Evolutionary conservation across 305 asterid species (phyloP).

Genomic region (Ajuga reptans): DNA sequence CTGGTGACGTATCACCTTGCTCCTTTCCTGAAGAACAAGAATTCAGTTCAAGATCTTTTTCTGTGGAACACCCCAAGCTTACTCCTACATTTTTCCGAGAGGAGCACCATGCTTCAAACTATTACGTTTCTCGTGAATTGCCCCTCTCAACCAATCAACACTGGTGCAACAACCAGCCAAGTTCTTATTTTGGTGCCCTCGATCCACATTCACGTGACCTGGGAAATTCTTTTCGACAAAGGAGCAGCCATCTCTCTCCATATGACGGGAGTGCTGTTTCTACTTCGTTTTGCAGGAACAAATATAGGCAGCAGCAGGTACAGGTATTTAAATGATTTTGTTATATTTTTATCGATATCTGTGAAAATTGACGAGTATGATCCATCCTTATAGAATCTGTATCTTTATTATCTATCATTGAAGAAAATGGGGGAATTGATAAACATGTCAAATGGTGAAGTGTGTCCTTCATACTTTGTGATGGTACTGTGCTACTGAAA

Average conservation of each 20-base stretch:
- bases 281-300: slow-evolving; percentile 29
- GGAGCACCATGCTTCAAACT: slow-evolving; percentile 49
- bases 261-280: slow-evolving; percentile 31
- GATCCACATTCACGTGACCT: slow-evolving; percentile 33
- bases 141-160: slow-evolving; percentile 39
- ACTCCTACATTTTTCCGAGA: slow-evolving; percentile 38
- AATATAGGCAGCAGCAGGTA: slow-evolving; percentile 39
- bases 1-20: slow-evolving; percentile 30
- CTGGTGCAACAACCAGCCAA: slow-evolving; percentile 36
- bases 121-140: slow-evolving; percentile 37
- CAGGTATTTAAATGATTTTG: slow-evolving; percentile 31
- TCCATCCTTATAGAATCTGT: neutral
- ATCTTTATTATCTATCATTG: too few relatives aligned
- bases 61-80: slow-evolving; percentile 31
- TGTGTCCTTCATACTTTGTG: neutral
- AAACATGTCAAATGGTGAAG: neutral
- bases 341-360: neutral
- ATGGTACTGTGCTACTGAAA: neutral
- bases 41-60: slow-evolving; percentile 31
- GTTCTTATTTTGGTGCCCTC: slow-evolving; percentile 27
- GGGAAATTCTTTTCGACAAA: slow-evolving; percentile 33
- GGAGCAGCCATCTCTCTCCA: slow-evolving; percentile 31
- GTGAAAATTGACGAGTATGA: neutral
- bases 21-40: slow-evolving; percentile 41
- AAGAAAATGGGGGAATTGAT: neutral